These are phyloP conservation scores for Garcia nutans DNA, from an alignment of 345 rosid genomes.

Conservation along the genomic window DNA sequence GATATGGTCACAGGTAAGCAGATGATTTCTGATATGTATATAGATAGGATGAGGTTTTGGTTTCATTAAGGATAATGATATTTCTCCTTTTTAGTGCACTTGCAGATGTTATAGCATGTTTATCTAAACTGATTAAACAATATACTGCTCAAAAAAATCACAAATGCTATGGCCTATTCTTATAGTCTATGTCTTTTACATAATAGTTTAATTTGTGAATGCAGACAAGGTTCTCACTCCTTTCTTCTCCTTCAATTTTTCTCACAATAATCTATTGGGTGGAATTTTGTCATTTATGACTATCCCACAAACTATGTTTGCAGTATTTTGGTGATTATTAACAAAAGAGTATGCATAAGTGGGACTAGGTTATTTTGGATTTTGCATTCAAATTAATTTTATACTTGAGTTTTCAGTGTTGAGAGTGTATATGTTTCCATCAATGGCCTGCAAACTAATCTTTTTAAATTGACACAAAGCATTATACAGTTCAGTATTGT, in stretches of 20 bases:
- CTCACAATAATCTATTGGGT: neutral
- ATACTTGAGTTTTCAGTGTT: neutral
- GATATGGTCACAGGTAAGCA: conserved; percentile 90
- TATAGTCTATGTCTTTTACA: neutral
- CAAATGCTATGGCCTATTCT: neutral
- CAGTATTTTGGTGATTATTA: neutral
- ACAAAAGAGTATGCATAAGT: neutral
- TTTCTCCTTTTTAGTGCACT: neutral
- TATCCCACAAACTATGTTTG: neutral
- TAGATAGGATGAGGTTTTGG: neutral
- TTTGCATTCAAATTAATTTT: neutral
- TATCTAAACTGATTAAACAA: neutral
- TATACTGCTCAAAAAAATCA: neutral
- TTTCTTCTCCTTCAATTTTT: neutral
- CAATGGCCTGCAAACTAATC: neutral
- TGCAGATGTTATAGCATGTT: neutral
- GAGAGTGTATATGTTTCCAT: neutral
- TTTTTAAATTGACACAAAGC: neutral
- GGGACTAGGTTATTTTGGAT: neutral
- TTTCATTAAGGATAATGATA: too few relatives aligned
- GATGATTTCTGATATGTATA: conserved; percentile 6
- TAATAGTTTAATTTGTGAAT: neutral
- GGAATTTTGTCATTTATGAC: neutral
- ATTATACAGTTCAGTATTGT: neutral
- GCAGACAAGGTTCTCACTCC: neutral